Evolutionary conservation across 331 rosid genomes (phyloP), one percentile per base, ranked within the genome.

Genomic region (Phaseolus coccineus): DNA sequence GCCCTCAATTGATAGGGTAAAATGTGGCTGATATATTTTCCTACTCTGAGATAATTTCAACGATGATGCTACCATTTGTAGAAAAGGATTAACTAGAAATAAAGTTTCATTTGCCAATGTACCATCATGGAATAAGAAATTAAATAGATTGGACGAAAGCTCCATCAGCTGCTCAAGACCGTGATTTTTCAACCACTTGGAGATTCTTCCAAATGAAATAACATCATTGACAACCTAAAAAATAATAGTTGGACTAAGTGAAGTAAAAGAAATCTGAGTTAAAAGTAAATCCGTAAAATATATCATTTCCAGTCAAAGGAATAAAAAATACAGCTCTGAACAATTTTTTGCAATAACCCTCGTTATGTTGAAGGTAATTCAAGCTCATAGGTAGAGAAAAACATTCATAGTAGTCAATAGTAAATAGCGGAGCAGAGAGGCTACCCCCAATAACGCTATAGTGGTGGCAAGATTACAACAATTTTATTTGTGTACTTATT

Each of bases 151-250:
- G 51, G 90, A 87, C 15, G 91, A 75, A 69, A 95, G 88, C 64
- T 87, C 97, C 79, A 75, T 87, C 69, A 95, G 94, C 91, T 90
- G 99, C 91, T 89, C 98, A 63, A 95, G 94, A 76, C 94, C 97
- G 73, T 74, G 39, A 66, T 83, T 88, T 84, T 85, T 91, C 84
- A 95, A 80, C 99, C 97, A 95, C 75, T 91, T 94, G 73, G 69
- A 80, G 47, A 89, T 82, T 81, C 82, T 89, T 87, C 89, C 86
- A 12, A 73, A 85, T 66, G 86, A 88, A 84, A 85, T 80, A 64
- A 85, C 90, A 87, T 83, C 84, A 77, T 83, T 85, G 84, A 89
- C 93, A 86, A 87, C 93, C 97, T 93, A 70, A 73, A 84, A 44
- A 80, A 84, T 66, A 77, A 79, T 10, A 52, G 27, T 53, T 16